Percentiles rank a stretch among this genome's conserved stretches.
These are phyloP conservation scores for Herpetospermum pedunculosum DNA, from an alignment of 306 rosid genomes.

Conservation along the genomic window DNA sequence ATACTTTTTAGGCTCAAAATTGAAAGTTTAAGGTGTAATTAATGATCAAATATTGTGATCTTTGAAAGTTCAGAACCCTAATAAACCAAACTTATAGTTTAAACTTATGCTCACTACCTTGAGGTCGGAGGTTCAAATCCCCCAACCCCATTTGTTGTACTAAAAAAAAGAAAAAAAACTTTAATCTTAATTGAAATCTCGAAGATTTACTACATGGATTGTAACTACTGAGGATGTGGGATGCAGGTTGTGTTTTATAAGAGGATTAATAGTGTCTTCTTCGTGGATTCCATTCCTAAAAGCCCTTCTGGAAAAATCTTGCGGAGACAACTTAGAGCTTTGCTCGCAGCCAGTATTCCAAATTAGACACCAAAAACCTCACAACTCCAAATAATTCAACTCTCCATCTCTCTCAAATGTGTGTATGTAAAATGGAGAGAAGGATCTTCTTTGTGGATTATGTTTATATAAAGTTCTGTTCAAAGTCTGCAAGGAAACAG, in stretches of 20 bases:
- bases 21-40: too few relatives aligned
- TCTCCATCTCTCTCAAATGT: background rate
- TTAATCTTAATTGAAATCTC: background rate
- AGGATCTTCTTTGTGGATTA: background rate
- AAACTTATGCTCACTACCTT: too few relatives aligned
- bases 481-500: background rate
- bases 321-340: constrained; percentile 39
- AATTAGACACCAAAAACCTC: constrained; percentile 15
- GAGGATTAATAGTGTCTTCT: constrained; percentile 51
- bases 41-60: too few relatives aligned
- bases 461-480: background rate
- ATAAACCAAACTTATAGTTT: background rate
- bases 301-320: constrained; percentile 63
- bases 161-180: too few relatives aligned
- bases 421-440: background rate
- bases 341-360: constrained; percentile 20
- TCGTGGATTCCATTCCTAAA: constrained; percentile 63
- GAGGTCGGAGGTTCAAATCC: too few relatives aligned
- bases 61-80: background rate
- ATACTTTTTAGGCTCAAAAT: background rate
- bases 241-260: constrained; percentile 77
- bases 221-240: background rate
- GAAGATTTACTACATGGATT: background rate
- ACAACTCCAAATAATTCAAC: background rate
- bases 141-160: too few relatives aligned